Conservation (phyloP, 495 filamentous ascomycete species). For the Astrothelium macrocarpum region DNA sequence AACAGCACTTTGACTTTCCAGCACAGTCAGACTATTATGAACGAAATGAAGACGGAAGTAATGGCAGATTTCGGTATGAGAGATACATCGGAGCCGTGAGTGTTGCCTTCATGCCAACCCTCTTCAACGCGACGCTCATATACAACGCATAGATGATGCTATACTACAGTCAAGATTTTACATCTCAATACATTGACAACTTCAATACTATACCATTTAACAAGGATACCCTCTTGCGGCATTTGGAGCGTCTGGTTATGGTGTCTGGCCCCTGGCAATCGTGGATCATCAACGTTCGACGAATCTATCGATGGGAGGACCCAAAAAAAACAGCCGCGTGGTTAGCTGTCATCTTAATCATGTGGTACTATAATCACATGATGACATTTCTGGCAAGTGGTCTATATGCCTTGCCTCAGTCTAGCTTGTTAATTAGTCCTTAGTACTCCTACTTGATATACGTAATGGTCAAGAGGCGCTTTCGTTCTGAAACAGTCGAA, state of each 20-base stretch:
- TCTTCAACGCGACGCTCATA: background rate
- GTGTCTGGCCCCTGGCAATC: conserved; percentile 21
- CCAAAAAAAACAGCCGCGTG: conserved; percentile 20
- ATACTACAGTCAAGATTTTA: conserved; percentile 17
- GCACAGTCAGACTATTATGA: background rate
- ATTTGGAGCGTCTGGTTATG: conserved; percentile 23
- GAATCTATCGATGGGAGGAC: conserved; percentile 26
- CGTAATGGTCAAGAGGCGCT: conserved; percentile 20
- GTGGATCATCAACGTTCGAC: conserved; percentile 23
- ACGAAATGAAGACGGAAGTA: background rate
- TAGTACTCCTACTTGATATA: conserved; percentile 23
- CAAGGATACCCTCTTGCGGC: conserved; percentile 13
- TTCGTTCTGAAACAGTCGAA: conserved; percentile 8
- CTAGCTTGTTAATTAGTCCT: background rate
- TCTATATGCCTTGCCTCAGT: background rate
- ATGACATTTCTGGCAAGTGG: conserved; percentile 23
- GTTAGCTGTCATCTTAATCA: conserved; percentile 16
- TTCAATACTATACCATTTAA: conserved; percentile 19
- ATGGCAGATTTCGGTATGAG: background rate
- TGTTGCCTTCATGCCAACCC: background rate
- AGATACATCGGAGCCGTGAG: background rate
- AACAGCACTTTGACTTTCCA: conserved; percentile 1
- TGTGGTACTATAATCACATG: conserved; percentile 20
- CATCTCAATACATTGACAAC: conserved; percentile 22
- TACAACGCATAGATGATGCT: conserved; percentile 14